Evolutionary conservation across 2,329 filamentous ascomycete species (phyloP).

Genomic region (Lojkania enalia): DNA sequence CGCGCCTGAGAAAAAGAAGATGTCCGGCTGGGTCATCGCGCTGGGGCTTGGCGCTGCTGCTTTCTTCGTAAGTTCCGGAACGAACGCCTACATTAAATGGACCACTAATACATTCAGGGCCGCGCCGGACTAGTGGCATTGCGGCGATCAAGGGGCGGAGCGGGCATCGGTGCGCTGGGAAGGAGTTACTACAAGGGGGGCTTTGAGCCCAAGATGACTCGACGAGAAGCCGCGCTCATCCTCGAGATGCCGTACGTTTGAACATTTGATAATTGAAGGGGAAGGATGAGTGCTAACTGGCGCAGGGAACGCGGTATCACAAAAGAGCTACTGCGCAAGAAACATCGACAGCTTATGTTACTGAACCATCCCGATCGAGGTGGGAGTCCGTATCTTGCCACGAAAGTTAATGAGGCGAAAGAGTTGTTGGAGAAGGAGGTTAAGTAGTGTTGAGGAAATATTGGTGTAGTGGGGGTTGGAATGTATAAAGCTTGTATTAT

Average conservation of each 20-base stretch:
- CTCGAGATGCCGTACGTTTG: slow-evolving; percentile 78
- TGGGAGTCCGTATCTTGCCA: slow-evolving; percentile 93
- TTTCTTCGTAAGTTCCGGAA: slow-evolving; percentile 58
- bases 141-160: slow-evolving; percentile 67
- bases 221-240: slow-evolving; percentile 87
- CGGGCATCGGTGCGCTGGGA: slow-evolving; percentile 72
- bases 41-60: slow-evolving; percentile 66
- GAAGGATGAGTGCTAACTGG: slow-evolving; percentile 2
- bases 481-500: no score
- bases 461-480: no score
- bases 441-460: no score
- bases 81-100: slow-evolving; percentile 4
- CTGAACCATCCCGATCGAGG: slow-evolving; percentile 97
- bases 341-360: slow-evolving; percentile 93
- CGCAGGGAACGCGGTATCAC: slow-evolving; percentile 80
- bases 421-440: slow-evolving; percentile 82
- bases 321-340: slow-evolving; percentile 93
- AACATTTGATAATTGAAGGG: not conserved
- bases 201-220: slow-evolving; percentile 95
- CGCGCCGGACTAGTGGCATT: slow-evolving; percentile 90
- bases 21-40: slow-evolving; percentile 64
- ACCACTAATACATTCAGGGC: slow-evolving; percentile 60
- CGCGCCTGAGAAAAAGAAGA: slow-evolving; percentile 31
- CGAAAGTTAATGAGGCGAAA: slow-evolving; percentile 98
- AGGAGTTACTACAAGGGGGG: slow-evolving; percentile 97